These are phyloP conservation scores for Fusarium continuum DNA, from an alignment of 2,329 filamentous ascomycete species.

Conservation along the genomic window DNA sequence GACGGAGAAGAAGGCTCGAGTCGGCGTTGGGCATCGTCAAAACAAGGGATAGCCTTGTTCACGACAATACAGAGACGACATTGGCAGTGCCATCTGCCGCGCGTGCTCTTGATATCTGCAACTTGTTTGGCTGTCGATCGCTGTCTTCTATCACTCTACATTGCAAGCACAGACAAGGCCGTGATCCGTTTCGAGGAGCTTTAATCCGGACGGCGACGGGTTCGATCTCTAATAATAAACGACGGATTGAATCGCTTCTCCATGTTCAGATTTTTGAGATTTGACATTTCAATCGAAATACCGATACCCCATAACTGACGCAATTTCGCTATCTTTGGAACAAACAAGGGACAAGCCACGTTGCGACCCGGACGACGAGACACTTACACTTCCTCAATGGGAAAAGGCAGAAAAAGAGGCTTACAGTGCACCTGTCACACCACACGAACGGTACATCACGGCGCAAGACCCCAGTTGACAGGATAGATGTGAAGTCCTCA, in stretches of 20 bases:
- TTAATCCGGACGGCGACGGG: slow-evolving; percentile 22
- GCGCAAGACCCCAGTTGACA: slow-evolving; percentile 12
- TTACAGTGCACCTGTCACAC: slow-evolving; percentile 38
- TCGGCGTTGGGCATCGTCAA: slow-evolving; percentile 41
- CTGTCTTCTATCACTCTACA: slow-evolving; percentile 5
- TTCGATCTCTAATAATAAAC: slow-evolving; percentile 43
- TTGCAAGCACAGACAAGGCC: slow-evolving; percentile 27
- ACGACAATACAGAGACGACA: slow-evolving; percentile 28
- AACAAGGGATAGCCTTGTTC: slow-evolving; percentile 45
- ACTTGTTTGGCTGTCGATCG: slow-evolving; percentile 19
- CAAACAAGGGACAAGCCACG: slow-evolving; percentile 35
- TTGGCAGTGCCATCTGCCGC: slow-evolving; percentile 28
- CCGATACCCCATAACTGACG: slow-evolving; percentile 32
- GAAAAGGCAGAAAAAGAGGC: slow-evolving; percentile 33
- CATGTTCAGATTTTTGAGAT: slow-evolving; percentile 23
- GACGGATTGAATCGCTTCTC: slow-evolving; percentile 30
- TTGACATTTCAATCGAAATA: slow-evolving; percentile 28
- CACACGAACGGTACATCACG: slow-evolving; percentile 31
- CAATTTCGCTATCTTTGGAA: slow-evolving; percentile 32
- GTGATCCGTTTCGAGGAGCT: slow-evolving; percentile 29
- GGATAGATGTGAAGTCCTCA: slow-evolving; percentile 16
- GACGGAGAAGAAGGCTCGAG: slow-evolving; percentile 22
- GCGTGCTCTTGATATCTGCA: slow-evolving; percentile 26
- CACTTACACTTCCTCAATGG: slow-evolving; percentile 36
- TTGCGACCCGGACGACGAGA: slow-evolving; percentile 31